Base-by-base conservation (phyloP, 1,284 basidiomycete genomes). In the Rhodotorula glutinis region DNA sequence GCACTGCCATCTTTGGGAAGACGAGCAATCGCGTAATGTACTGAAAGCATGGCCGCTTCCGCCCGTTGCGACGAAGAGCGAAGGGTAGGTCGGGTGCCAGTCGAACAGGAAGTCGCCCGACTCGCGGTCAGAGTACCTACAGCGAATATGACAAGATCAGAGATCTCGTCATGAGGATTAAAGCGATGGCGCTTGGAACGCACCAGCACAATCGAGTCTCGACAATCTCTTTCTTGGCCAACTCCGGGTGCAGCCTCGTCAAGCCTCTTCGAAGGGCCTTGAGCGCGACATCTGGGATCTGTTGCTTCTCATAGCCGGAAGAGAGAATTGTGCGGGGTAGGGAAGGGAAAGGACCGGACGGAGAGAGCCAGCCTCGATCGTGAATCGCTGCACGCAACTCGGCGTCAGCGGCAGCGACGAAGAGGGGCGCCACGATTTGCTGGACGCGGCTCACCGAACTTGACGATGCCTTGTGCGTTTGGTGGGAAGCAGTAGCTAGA, bases 321-420 rank as follows among this genome's bases (percentile, higher is more conserved):
- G 61, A 49, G 43, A 70, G 56, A 19, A 29, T 46, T 3, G 71
- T 70, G 2, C 71, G 63, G 0, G 71, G 71, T 8, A 63, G 58
- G 10, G 68, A 70, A 25, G 71, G 71, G 44, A 70, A 57, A 17
- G 33, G 33, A n/a, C 43, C 47, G 21, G 56, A 9, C 2, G 71
- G 68, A 7, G 66, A 52, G 30, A 73, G 56, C 64, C 66, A 73
- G 41, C 71, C 71, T 44, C 62, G 60, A 33, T 63, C 63, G 62
- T 73, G 71, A 19, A 73, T 73, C 1, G 71, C 71, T 68, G 52
- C 23, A n/a, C n/a, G n/a, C n/a, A n/a, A n/a, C n/a, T n/a, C n/a
- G n/a, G n/a, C n/a, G n/a, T n/a, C n/a, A n/a, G n/a, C n/a, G n/a
- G n/a, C n/a, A n/a, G n/a, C n/a, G n/a, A n/a, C n/a, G n/a, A n/a